Percentiles rank a stretch among this genome's conserved stretches.
Conservation (phyloP, 163 green algal genomes). For the Scenedesmus sp. region DNA sequence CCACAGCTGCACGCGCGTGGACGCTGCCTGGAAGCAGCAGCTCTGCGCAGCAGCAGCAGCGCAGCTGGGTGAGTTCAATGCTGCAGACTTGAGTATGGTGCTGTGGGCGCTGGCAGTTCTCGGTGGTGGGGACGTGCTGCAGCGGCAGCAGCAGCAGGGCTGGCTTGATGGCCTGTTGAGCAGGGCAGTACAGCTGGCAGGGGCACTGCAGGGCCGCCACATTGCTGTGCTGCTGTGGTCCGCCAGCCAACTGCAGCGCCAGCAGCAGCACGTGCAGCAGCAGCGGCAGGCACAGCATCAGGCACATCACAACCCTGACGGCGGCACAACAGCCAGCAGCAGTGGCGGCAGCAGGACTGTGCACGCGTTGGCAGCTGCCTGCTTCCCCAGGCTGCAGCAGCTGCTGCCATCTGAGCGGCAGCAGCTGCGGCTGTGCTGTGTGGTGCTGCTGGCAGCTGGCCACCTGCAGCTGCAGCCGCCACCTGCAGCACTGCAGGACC, state of each 20-base stretch:
- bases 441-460: conserved; percentile 8
- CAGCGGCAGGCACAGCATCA: background rate
- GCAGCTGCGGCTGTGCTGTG: background rate
- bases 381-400: background rate
- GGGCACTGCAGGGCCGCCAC: conserved; percentile 28
- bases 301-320: background rate
- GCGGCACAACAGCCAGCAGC: background rate
- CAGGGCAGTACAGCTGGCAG: background rate
- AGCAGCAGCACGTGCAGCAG: conserved; percentile 32
- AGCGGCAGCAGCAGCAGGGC: background rate
- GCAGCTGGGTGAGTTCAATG: background rate
- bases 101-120: conserved; percentile 49
- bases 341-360: background rate
- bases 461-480: conserved; percentile 15
- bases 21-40: background rate
- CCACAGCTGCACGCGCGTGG: conserved; percentile 30
- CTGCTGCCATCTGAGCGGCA: background rate
- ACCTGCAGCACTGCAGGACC: background rate
- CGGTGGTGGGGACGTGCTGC: background rate
- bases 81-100: conserved; percentile 34
- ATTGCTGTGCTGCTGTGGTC: conserved; percentile 50
- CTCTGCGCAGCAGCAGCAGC: background rate
- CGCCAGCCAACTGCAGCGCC: conserved; percentile 1
- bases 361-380: background rate
- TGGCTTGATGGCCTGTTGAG: background rate